These are phyloP conservation scores for Quercus tomentella DNA, from an alignment of 331 rosid species.

Conservation along the genomic window DNA sequence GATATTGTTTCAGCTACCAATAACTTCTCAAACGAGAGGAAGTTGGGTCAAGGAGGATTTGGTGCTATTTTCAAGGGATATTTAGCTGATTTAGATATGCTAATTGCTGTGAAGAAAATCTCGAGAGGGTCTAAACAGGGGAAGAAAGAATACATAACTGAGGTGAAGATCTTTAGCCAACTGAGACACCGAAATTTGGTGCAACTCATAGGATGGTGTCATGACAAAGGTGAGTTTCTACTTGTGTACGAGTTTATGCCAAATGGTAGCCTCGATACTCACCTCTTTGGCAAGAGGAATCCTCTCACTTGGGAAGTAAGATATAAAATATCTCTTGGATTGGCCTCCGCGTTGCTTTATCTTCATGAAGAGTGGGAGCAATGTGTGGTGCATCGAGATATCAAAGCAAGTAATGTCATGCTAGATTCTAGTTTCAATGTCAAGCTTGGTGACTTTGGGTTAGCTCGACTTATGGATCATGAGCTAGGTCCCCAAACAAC, in stretches of 20 bases:
- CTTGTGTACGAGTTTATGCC: constrained; percentile 27
- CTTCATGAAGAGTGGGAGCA: constrained; percentile 30
- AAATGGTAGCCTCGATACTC: constrained; percentile 23
- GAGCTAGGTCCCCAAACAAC: constrained; percentile 21
- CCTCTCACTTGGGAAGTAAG: constrained; percentile 7
- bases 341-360: constrained; percentile 21
- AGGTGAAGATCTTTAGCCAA: constrained; percentile 24
- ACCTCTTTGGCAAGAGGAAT: constrained; percentile 5
- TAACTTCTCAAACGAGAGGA: constrained; percentile 22
- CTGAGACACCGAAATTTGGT: constrained; percentile 32
- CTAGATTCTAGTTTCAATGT: constrained; percentile 20
- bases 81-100: constrained; percentile 5
- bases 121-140: constrained; percentile 18
- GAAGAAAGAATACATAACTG: constrained; percentile 13
- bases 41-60: constrained; percentile 36
- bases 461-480: constrained; percentile 22
- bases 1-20: constrained; percentile 31
- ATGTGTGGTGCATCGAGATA: constrained; percentile 16
- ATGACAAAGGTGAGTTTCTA: constrained; percentile 15
- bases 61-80: constrained; percentile 29
- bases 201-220: constrained; percentile 33
- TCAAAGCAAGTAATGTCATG: constrained; percentile 27
- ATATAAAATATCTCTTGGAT: constrained; percentile 21
- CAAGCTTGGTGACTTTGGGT: constrained; percentile 34
- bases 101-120: constrained; percentile 29